Conservation (phyloP, 2,329 filamentous ascomycete genomes). For the Claviceps capensis region DNA sequence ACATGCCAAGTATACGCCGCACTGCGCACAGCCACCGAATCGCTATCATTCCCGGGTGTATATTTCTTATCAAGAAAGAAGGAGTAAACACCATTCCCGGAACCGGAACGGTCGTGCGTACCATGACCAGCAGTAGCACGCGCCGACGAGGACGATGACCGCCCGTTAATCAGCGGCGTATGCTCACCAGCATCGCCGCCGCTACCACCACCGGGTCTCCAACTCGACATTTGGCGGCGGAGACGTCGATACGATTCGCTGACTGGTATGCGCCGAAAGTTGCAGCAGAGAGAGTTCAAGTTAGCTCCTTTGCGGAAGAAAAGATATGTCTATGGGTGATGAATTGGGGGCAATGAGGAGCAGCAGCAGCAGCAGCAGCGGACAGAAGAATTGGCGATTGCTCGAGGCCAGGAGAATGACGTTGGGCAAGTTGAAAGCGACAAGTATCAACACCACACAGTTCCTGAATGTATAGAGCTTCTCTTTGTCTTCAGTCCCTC, state of each 20-base stretch:
- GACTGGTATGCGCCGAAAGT: not conserved
- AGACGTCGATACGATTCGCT: slow-evolving; percentile 5
- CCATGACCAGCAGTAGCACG: slow-evolving; percentile 10
- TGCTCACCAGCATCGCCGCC: slow-evolving; percentile 21
- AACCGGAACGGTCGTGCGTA: slow-evolving; percentile 11
- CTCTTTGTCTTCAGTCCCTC: no score
- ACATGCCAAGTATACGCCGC: slow-evolving; percentile 40
- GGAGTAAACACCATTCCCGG: slow-evolving; percentile 13
- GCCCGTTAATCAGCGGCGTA: slow-evolving; percentile 29
- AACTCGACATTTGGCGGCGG: slow-evolving; percentile 20
- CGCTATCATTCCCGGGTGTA: slow-evolving; percentile 39
- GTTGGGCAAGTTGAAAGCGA: no score
- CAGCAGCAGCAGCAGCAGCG: no score
- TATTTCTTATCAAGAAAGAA: slow-evolving; percentile 37
- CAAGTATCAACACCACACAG: no score
- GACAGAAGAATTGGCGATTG: no score
- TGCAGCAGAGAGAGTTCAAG: not conserved
- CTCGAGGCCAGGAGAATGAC: no score
- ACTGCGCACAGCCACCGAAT: slow-evolving; percentile 30
- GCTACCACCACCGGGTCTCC: slow-evolving; percentile 13
- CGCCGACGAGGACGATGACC: slow-evolving; percentile 12
- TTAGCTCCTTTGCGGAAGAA: no score
- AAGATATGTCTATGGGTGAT: no score
- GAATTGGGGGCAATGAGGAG: no score
- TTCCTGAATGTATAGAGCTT: no score